These are phyloP conservation scores for Leccinum insolens DNA, from an alignment of 1,284 basidiomycete genomes.

Conservation along the genomic window DNA sequence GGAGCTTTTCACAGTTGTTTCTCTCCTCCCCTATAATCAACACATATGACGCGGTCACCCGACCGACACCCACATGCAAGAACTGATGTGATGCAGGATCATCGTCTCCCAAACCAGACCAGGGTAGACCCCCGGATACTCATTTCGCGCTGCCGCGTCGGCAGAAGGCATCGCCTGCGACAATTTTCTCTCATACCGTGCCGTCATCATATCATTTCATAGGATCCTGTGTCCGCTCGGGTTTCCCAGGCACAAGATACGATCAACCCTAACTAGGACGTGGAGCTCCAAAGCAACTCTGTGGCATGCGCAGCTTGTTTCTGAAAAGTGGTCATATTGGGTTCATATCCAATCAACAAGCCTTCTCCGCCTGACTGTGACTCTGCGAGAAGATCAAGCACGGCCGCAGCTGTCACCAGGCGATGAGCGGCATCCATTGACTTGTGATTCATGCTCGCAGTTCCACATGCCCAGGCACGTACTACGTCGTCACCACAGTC, in stretches of 20 bases:
- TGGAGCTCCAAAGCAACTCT: background rate
- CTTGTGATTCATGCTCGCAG: background rate
- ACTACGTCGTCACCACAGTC: background rate
- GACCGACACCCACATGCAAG: background rate
- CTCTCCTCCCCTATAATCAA: background rate
- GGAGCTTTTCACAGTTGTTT: background rate
- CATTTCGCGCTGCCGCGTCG: background rate
- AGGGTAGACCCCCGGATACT: background rate
- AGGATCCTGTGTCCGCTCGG: background rate
- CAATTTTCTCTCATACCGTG: background rate
- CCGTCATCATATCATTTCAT: constrained; percentile 1
- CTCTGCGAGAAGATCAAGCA: background rate
- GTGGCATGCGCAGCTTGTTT: background rate
- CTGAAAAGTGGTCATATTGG: background rate
- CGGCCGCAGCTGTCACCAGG: background rate
- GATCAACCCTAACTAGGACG: background rate
- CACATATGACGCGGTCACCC: background rate
- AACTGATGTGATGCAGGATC: background rate
- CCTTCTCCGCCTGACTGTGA: background rate
- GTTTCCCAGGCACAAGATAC: background rate
- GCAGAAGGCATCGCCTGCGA: background rate
- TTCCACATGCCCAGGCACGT: background rate
- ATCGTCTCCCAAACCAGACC: background rate
- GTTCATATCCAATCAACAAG: background rate
- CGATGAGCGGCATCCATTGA: background rate